Evolutionary conservation across 2,329 filamentous ascomycete genomes (phyloP).

Genomic region (Colletotrichum orchidophilum): DNA sequence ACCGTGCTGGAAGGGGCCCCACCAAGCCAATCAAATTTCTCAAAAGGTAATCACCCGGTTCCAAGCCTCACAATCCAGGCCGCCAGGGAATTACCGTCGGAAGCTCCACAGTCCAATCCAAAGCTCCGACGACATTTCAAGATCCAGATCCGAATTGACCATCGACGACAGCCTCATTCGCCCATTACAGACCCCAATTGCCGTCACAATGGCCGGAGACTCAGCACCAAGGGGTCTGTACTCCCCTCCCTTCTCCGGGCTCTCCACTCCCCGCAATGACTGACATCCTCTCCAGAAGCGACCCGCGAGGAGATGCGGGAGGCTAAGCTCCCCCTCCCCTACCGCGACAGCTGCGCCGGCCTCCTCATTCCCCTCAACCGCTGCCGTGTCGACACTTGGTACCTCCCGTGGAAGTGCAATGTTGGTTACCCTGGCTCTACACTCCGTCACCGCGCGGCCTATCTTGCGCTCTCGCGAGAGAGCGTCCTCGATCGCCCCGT

Average conservation of each 20-base stretch:
- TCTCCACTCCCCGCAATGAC: not conserved
- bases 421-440: conserved; percentile 62
- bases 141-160: conserved; percentile 22
- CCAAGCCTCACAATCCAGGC: conserved; percentile 21
- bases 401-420: conserved; percentile 97
- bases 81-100: not conserved
- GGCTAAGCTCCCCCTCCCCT: conserved; percentile 85
- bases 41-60: not conserved
- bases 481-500: not conserved
- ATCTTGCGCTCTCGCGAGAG: not conserved
- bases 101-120: conserved; percentile 32
- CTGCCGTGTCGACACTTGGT: conserved; percentile 91
- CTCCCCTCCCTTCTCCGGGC: not conserved
- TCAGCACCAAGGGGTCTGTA: conserved; percentile 30
- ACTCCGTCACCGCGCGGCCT: not conserved
- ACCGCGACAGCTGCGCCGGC: conserved; percentile 95
- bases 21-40: conserved; percentile 3
- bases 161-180: conserved; percentile 25
- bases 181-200: conserved; percentile 29
- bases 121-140: conserved; percentile 34
- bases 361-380: conserved; percentile 95
- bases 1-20: not conserved
- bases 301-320: conserved; percentile 94
- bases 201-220: conserved; percentile 34
- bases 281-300: conserved; percentile 51